Evolutionary conservation across 2,329 filamentous ascomycete genomes (phyloP).

Genomic region (Stemphylium lycopersici): DNA sequence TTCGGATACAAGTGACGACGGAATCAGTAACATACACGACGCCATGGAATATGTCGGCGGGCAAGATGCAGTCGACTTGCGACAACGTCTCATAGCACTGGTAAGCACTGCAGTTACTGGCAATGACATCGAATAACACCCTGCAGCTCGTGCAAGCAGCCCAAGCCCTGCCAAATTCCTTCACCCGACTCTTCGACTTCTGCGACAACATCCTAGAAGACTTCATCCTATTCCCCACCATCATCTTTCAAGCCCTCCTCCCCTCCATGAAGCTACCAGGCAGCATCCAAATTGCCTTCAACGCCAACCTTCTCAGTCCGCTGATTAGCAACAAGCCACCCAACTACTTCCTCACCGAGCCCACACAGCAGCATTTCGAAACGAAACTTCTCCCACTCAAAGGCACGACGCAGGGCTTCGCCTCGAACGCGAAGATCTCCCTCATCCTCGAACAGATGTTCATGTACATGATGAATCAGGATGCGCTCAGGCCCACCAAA

Average conservation of each 20-base stretch:
- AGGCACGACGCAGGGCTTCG: constrained; percentile 34
- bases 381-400: constrained; percentile 31
- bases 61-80: constrained; percentile 64
- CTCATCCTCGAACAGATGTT: constrained; percentile 44
- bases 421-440: constrained; percentile 44
- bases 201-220: constrained; percentile 65
- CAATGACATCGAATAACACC: constrained; percentile 18
- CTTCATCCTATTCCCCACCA: constrained; percentile 64
- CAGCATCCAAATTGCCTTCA: constrained; percentile 56
- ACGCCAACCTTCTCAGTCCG: constrained; percentile 40
- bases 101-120: constrained; percentile 41
- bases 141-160: constrained; percentile 48
- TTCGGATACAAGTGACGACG: not conserved
- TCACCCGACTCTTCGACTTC: constrained; percentile 61
- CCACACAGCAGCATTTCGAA: constrained; percentile 40
- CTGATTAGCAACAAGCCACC: constrained; percentile 33
- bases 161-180: constrained; percentile 49
- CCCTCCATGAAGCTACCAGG: constrained; percentile 54
- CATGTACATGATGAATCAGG: constrained; percentile 35
- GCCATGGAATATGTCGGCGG: constrained; percentile 43
- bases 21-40: constrained; percentile 17
- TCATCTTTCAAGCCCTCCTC: constrained; percentile 63
- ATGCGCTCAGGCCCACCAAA: constrained; percentile 27
- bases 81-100: constrained; percentile 68
- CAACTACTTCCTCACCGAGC: constrained; percentile 31